Base-by-base conservation (phyloP, 202 grass and related monocot species). In the Dendrocalamus latiflorus region DNA sequence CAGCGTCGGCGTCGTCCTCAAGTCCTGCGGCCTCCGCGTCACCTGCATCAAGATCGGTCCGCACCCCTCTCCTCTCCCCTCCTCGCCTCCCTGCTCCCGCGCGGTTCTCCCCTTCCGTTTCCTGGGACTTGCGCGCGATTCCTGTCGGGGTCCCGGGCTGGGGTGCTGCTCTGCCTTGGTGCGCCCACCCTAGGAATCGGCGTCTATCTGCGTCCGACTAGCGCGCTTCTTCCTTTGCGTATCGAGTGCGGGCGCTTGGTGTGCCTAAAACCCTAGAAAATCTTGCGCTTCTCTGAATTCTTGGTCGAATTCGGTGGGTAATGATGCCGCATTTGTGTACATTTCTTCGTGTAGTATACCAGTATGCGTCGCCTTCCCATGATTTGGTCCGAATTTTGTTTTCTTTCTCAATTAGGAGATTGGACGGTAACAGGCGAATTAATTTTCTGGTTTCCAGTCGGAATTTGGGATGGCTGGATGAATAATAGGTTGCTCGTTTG, bases 31-130 rank as follows among this genome's bases (percentile, higher is more conserved):
- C 44, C 88, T 97, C 36, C 94, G 90, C 86, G 90, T 97, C 70
- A 97, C 94, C 48, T 97, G 89, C 90, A 91, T 97, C 88, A 97
- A 97, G 85, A 97, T 97, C 78, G 94, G 94, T 97, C 67, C 9
- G 33, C 58, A 0, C 37, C 9, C 8, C 38, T 2, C 9, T 11
- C 61, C 15, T 25, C 34, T 16, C 20, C 4, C 22, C 9, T 2
- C 21, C 14, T 16, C 24, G 2, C 22, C 9, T 3, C 21, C 14
- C 54, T 37, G 9, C 2, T 4, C 78, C 22, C 5, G n/a, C 34
- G 13, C 14, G 4, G 28, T 6, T 59, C 4, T 8, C 15, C 33
- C 54, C 60, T 70, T 33, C 44, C 6, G 43, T 25, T 16, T 43
- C 70, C 22, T 42, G 1, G 5, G n/a, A 42, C 54, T 6, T 61